Conservation (phyloP, 1,284 basidiomycete species). For the Cutaneotrichosporon cutaneum region DNA sequence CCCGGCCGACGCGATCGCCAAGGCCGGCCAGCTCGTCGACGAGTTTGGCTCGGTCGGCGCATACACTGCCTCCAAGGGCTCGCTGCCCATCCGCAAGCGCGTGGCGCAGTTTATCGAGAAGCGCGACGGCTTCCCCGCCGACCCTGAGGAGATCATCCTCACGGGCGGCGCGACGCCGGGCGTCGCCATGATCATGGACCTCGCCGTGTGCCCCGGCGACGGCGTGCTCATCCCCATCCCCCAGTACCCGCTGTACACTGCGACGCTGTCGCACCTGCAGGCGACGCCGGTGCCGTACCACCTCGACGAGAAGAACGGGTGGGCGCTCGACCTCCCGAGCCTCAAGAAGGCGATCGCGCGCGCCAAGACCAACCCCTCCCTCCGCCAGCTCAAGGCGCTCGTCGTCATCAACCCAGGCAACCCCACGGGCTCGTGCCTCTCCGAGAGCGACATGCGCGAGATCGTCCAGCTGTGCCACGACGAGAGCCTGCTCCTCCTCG, state of each 20-base stretch:
- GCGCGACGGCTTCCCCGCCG: conserved; percentile 76
- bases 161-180: conserved; percentile 87
- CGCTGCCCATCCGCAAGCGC: conserved; percentile 76
- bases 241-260: conserved; percentile 93
- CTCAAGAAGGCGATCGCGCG: conserved; percentile 67
- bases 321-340: conserved; percentile 71
- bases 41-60: conserved; percentile 90
- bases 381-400: conserved; percentile 64
- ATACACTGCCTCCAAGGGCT: conserved; percentile 89
- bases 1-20: conserved; percentile 76
- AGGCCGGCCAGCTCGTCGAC: conserved; percentile 70
- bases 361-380: conserved; percentile 62
- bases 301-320: conserved; percentile 73
- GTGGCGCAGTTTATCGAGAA: conserved; percentile 82
- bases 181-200: conserved; percentile 73
- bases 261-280: conserved; percentile 76
- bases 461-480: conserved; percentile 75
- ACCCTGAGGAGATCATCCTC: conserved; percentile 83
- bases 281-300: conserved; percentile 79
- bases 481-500: conserved; percentile 77
- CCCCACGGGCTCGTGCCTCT: conserved; percentile 81
- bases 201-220: conserved; percentile 33
- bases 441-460: conserved; percentile 64
- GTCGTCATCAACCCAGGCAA: conserved; percentile 94
- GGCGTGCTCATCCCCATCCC: conserved; percentile 74